Evolutionary conservation across 2,329 filamentous ascomycete species (phyloP).

Genomic region (Colletotrichum sp.): DNA sequence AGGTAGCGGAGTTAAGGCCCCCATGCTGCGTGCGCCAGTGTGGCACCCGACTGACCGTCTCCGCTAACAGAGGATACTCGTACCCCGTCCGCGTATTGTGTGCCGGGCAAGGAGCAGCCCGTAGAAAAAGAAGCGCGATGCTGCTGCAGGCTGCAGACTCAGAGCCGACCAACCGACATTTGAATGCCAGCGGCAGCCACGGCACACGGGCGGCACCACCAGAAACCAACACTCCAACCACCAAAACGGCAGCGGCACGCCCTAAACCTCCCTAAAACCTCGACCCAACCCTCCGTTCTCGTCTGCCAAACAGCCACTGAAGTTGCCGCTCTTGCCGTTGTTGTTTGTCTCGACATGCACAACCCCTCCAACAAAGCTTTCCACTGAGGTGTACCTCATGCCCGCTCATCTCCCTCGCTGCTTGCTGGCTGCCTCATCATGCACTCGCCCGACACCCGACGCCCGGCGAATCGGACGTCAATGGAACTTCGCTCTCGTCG

Average conservation of each 20-base stretch:
- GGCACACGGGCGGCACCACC: not conserved
- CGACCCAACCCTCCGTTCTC: not conserved
- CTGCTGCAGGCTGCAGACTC: not conserved
- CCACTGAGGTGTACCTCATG: not conserved
- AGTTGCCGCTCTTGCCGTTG: constrained; percentile 6
- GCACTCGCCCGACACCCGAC: not conserved
- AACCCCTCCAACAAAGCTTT: not conserved
- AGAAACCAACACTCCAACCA: not conserved
- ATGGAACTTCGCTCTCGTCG: not conserved
- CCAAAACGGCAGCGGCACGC: not conserved
- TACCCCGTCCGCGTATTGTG: not conserved
- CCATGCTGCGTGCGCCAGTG: not conserved
- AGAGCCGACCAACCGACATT: not conserved
- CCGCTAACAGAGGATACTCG: not conserved
- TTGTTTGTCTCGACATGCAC: not conserved
- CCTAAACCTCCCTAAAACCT: not conserved
- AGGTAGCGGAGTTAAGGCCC: not conserved
- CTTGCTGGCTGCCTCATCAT: not conserved
- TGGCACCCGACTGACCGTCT: not conserved
- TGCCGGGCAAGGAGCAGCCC: not conserved
- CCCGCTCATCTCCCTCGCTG: not conserved
- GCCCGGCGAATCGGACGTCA: constrained; percentile 5
- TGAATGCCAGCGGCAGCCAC: not conserved
- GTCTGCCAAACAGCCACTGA: constrained; percentile 4
- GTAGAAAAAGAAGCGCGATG: not conserved